A percentile compares a stretch with the other conserved stretches of the same genome.
phyloP scores from a whole-genome alignment of 225 moss, liverwort and hornwort genomes.

The Climacium dendroides region DNA sequence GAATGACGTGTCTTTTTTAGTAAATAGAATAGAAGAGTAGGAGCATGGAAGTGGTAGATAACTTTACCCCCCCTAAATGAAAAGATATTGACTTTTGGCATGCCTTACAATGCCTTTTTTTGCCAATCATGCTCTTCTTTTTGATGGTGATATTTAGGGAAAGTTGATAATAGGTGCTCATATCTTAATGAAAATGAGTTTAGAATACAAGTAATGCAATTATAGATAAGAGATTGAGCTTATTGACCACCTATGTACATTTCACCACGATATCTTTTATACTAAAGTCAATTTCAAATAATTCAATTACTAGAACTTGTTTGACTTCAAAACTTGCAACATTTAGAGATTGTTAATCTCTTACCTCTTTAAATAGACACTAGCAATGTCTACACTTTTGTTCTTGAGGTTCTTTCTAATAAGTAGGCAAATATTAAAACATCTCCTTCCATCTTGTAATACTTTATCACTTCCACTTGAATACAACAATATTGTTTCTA shows the following conservation, averaged over 20 bases:
- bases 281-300: not conserved
- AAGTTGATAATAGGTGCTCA: not conserved
- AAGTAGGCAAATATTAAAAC: not conserved
- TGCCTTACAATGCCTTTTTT: not conserved
- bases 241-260: not conserved
- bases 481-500: too few relatives aligned
- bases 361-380: not conserved
- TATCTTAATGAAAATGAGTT: not conserved
- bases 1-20: not conserved
- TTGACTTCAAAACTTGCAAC: not conserved
- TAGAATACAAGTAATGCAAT: not conserved
- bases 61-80: fast-evolving
- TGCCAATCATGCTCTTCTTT: not conserved
- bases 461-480: not conserved
- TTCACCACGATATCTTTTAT: not conserved
- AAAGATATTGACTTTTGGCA: not conserved
- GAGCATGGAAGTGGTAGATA: not conserved
- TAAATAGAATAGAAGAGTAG: not conserved
- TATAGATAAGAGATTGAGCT: not conserved
- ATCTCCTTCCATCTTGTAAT: not conserved
- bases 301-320: not conserved
- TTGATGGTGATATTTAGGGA: not conserved
- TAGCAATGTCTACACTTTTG: not conserved
- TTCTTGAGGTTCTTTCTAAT: not conserved
- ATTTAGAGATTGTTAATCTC: not conserved